Evolutionary conservation across 352 stramenopile species (phyloP), one percentile per base, ranked within the genome.

Genomic region (Globisporangium recalcitrans): DNA sequence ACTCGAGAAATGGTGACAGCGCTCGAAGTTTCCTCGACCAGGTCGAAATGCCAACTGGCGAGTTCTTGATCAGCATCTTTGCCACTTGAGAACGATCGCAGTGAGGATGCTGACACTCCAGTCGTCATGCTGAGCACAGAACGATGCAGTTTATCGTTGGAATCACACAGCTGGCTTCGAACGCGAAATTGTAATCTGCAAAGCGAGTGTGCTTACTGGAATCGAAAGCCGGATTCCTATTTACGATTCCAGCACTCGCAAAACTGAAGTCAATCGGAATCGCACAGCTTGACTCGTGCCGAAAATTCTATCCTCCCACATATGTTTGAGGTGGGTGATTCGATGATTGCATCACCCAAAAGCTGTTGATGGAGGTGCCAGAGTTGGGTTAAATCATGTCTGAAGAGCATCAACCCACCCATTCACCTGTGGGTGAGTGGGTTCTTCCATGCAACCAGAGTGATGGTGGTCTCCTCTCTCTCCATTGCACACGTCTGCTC

Each of bases 331-430:
- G n/a, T n/a, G n/a, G n/a, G n/a, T n/a, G n/a, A n/a, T n/a, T n/a
- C n/a, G n/a, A n/a, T n/a, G n/a, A n/a, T n/a, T n/a, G n/a, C n/a
- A n/a, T 5, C 27, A 31, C 27, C 27, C 27, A 31, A 31, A 31
- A 31, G 27, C 27, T 31, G 5, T 31, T n/a, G n/a, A n/a, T n/a
- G n/a, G n/a, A n/a, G n/a, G n/a, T n/a, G n/a, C n/a, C n/a, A n/a
- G n/a, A n/a, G n/a, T n/a, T 44, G 36, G 36, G 36, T 44, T 46
- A 46, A 46, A 46, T 46, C 38, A 46, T 46, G n/a, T n/a, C n/a
- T n/a, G n/a, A n/a, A n/a, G n/a, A n/a, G n/a, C n/a, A n/a, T n/a
- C n/a, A n/a, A n/a, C n/a, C n/a, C n/a, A n/a, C n/a, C n/a, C n/a
- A n/a, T n/a, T n/a, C n/a, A 8, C 36, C n/a, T 44, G 36, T 44